Conservation (phyloP, 495 filamentous ascomycete species). For the Entonaema liquescens region DNA sequence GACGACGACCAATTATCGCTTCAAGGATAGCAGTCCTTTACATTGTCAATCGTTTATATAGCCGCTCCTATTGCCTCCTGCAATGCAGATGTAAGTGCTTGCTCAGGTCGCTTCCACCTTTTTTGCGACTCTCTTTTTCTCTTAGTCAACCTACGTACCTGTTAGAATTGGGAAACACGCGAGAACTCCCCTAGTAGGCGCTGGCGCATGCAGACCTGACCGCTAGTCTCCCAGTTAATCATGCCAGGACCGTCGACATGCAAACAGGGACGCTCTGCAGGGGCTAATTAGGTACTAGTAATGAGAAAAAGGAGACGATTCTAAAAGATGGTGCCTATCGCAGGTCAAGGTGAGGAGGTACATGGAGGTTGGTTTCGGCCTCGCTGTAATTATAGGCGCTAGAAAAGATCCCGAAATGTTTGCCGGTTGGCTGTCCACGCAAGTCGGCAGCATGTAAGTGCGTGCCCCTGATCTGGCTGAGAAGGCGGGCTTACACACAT, state of each 20-base stretch:
- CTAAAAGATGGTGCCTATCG: background rate
- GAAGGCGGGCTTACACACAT: constrained; percentile 19
- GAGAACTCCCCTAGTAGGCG: constrained; percentile 13
- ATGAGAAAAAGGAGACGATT: constrained; percentile 13
- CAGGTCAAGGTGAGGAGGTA: constrained; percentile 11
- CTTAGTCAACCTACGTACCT: constrained; percentile 15
- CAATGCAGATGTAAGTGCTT: constrained; percentile 40
- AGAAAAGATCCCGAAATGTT: constrained; percentile 40
- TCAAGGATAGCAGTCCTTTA: constrained; percentile 13
- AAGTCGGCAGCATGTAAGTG: constrained; percentile 4
- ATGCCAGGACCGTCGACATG: constrained; percentile 30
- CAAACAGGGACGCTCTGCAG: constrained; percentile 22
- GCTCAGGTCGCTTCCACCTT: constrained; percentile 31
- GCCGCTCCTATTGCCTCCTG: constrained; percentile 36
- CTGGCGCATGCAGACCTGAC: constrained; percentile 34
- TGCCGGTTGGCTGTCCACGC: constrained; percentile 29
- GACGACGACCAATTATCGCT: constrained; percentile 33
- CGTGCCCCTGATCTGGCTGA: constrained; percentile 31
- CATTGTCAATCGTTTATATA: constrained; percentile 29
- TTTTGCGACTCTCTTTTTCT: constrained; percentile 7
- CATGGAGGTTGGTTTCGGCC: constrained; percentile 26
- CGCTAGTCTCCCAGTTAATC: constrained; percentile 36
- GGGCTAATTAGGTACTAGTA: constrained; percentile 23
- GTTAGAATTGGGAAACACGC: constrained; percentile 17
- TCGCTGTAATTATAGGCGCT: constrained; percentile 30